phyloP scores from a whole-genome alignment of 2,329 filamentous ascomycete genomes.

The Falciphora oryzae region DNA sequence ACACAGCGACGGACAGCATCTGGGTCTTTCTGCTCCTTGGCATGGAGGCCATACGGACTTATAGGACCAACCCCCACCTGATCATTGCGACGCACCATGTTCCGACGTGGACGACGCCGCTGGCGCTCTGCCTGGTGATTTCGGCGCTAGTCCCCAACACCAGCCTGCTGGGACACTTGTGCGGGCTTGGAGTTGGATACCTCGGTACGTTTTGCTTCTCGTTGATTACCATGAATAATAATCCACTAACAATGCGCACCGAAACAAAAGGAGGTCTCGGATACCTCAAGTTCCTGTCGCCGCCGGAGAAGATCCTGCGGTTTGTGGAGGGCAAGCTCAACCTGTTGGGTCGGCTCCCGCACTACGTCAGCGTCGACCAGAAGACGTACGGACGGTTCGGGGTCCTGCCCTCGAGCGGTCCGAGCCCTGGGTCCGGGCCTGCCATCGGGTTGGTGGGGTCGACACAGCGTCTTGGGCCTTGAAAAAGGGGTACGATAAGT shows the following conservation, averaged over 20 bases:
- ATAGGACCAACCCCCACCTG: slow-evolving; percentile 73
- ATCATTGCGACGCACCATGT: slow-evolving; percentile 59
- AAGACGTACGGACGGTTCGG: slow-evolving; percentile 94
- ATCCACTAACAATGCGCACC: slow-evolving; percentile 17
- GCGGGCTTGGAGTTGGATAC: slow-evolving; percentile 79
- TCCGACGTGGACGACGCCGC: slow-evolving; percentile 85
- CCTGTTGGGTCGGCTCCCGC: slow-evolving; percentile 73
- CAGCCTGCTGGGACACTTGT: slow-evolving; percentile 81
- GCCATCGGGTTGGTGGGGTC: slow-evolving; percentile 58
- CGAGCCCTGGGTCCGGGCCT: slow-evolving; percentile 32
- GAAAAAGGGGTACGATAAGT: slow-evolving; percentile 21
- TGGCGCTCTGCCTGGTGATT: slow-evolving; percentile 70
- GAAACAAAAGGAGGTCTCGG: slow-evolving; percentile 66
- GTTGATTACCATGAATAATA: not conserved
- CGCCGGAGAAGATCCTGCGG: slow-evolving; percentile 79
- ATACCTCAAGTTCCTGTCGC: slow-evolving; percentile 82
- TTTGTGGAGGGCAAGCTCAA: slow-evolving; percentile 89
- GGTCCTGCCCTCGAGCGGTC: slow-evolving; percentile 61
- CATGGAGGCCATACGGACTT: slow-evolving; percentile 81
- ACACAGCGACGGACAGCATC: slow-evolving; percentile 48
- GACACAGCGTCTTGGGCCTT: slow-evolving; percentile 65
- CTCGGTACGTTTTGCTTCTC: slow-evolving; percentile 53
- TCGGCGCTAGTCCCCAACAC: slow-evolving; percentile 74
- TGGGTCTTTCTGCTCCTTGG: slow-evolving; percentile 89
- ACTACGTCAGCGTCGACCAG: slow-evolving; percentile 92